Evolutionary conservation across 352 stramenopile species (phyloP).

Genomic region (Globisporangium carolinianum): DNA sequence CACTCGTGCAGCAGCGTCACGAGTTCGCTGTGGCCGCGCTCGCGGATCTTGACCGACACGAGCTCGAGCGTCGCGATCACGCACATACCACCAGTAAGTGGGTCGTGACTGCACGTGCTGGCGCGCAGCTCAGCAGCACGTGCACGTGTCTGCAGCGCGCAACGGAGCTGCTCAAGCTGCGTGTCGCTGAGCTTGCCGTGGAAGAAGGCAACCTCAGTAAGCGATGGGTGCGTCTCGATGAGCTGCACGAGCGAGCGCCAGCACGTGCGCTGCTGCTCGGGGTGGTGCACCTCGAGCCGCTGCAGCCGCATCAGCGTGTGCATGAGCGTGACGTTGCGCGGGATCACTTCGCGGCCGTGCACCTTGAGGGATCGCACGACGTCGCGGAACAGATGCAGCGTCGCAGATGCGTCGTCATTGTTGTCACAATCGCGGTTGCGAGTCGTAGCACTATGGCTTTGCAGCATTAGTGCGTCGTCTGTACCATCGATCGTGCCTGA

Average conservation of each 20-base stretch:
- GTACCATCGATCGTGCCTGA: neutral
- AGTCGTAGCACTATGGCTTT: too few species aligned
- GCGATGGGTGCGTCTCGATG: slow-evolving; percentile 20
- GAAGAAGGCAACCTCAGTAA: slow-evolving; percentile 60
- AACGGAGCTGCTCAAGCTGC: slow-evolving; percentile 33
- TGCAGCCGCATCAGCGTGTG: slow-evolving; percentile 28
- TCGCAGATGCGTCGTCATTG: neutral
- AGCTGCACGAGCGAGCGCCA: slow-evolving; percentile 30
- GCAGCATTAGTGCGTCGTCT: neutral
- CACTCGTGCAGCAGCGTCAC: slow-evolving; percentile 27
- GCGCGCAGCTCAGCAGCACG: neutral
- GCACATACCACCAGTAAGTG: neutral
- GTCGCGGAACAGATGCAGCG: slow-evolving; percentile 38
- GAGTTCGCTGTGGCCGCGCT: slow-evolving; percentile 36
- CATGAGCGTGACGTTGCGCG: slow-evolving; percentile 39
- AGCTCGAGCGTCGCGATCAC: slow-evolving; percentile 44
- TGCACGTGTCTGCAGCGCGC: slow-evolving; percentile 14
- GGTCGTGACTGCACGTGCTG: too few species aligned
- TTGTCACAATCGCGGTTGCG: neutral
- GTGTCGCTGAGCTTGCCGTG: slow-evolving; percentile 52
- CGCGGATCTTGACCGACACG: slow-evolving; percentile 60
- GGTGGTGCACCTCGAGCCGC: slow-evolving; percentile 69
- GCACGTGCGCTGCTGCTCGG: slow-evolving; percentile 51
- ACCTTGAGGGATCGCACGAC: slow-evolving; percentile 53
- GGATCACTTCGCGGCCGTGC: slow-evolving; percentile 53